Evolutionary conservation across 768 basidiomycete genomes (phyloP), one percentile per base, ranked within the genome.

Genomic region (Boletus sensibilis): DNA sequence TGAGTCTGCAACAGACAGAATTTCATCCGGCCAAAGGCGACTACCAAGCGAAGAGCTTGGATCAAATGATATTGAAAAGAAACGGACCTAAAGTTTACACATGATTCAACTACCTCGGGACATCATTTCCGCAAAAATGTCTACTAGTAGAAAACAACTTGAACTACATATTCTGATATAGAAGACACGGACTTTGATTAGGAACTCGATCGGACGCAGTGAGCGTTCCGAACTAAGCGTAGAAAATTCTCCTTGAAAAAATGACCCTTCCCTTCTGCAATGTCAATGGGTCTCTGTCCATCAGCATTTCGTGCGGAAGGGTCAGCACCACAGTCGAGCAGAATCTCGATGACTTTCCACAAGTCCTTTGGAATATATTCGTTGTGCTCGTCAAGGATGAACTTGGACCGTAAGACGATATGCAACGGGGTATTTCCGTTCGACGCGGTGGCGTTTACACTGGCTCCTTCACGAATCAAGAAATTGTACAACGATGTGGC

Each of bases 321-420:
- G 18, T 52, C 52, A 23, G 52, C 16, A 35, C 52, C 52, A 52
- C 4, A 12, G 12, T 27, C 1, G 1, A 52, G 42, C 12, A 39
- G 13, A 34, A 52, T 25, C 20, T 41, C 40, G 14, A 34, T 7
- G 31, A 12, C 20, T 9, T 7, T 25, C 47, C 47, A 49, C 16
- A 16, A 3, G 2, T 5, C 9, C 27, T 0, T 1, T 10, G 16
- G 14, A 16, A 5, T 14, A 3, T 16, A 0, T 8, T 4, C 4
- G 25, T 25, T 25, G 14, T 9, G 1, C 12, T 46, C n/a, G 8
- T 10, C 20, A 34, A 47, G 8, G 13, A 33, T 9, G 14, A 1
- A 1, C 21, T 21, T 11, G 18, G 0, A 9, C 7, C 37, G 25
- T 5, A 34, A 20, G 37, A 13, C 8, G 4, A 40, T 29, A 31